phyloP scores from a whole-genome alignment of 495 filamentous ascomycete species.

The Xylaria scruposa region DNA sequence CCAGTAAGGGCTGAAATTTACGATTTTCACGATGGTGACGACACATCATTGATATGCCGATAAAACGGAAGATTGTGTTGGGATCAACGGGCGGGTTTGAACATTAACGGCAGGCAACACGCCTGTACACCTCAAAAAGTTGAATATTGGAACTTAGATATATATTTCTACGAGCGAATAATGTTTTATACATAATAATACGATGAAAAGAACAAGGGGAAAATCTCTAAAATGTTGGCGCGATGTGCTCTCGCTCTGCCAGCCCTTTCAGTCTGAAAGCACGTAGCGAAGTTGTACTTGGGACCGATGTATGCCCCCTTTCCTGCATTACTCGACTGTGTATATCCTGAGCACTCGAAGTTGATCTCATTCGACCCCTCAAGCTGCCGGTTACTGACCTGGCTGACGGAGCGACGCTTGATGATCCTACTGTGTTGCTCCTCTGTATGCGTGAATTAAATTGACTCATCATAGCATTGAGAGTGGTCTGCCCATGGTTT shows the following conservation, averaged over 20 bases:
- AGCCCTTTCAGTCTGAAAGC: conserved; percentile 32
- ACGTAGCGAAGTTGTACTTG: conserved; percentile 33
- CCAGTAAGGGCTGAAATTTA: conserved; percentile 21
- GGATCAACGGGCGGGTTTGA: not conserved
- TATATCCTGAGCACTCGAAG: conserved; percentile 3
- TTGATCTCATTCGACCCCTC: not conserved
- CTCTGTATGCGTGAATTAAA: conserved; percentile 12
- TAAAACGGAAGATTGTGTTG: not conserved
- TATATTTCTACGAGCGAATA: not conserved
- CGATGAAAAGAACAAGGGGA: not conserved
- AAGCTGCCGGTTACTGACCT: not conserved
- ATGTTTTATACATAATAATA: conserved; percentile 16
- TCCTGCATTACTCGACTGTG: not conserved
- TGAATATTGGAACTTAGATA: not conserved
- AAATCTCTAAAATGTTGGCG: not conserved
- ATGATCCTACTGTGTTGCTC: not conserved
- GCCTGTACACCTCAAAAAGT: not conserved
- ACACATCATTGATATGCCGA: not conserved
- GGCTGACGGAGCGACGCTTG: no score
- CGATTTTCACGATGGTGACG: not conserved
- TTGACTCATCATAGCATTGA: not conserved
- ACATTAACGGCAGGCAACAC: not conserved
- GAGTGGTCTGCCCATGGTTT: not conserved
- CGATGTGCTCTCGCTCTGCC: conserved; percentile 26
- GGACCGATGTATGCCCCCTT: conserved; percentile 27